Evolutionary conservation across 2,329 filamentous ascomycete genomes (phyloP).

Genomic region (Fusarium oxysporum): DNA sequence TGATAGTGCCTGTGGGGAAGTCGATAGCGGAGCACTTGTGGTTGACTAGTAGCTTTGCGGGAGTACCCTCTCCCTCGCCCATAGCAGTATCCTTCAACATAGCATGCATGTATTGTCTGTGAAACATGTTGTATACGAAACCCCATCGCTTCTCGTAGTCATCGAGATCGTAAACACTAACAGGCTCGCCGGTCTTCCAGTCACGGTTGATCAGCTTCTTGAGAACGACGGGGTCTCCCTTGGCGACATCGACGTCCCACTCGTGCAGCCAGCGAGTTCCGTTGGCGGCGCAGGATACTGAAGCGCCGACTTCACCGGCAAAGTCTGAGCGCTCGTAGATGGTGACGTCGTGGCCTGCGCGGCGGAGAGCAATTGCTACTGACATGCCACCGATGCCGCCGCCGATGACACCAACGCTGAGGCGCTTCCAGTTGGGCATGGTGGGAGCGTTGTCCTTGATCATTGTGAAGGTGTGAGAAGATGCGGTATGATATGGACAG

Average conservation of each 20-base stretch:
- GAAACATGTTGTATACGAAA: constrained; percentile 76
- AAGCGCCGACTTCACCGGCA: constrained; percentile 75
- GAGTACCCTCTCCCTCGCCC: constrained; percentile 64
- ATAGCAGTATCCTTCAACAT: constrained; percentile 73
- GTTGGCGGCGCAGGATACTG: constrained; percentile 76
- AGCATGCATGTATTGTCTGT: constrained; percentile 74
- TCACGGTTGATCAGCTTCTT: constrained; percentile 75
- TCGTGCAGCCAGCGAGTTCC: constrained; percentile 76
- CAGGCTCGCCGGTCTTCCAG: constrained; percentile 75
- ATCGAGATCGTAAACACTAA: constrained; percentile 71
- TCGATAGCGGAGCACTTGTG: constrained; percentile 67
- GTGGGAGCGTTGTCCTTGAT: constrained; percentile 27
- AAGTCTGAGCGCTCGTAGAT: constrained; percentile 76
- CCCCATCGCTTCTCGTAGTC: constrained; percentile 76
- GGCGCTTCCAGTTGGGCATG: constrained; percentile 55
- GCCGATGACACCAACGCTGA: constrained; percentile 59
- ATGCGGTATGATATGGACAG: neutral
- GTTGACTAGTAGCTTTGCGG: constrained; percentile 67
- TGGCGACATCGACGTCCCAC: constrained; percentile 73
- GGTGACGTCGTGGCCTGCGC: constrained; percentile 62
- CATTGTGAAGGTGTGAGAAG: constrained; percentile 2
- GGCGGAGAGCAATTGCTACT: constrained; percentile 59
- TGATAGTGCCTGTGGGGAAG: constrained; percentile 59
- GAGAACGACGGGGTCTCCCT: constrained; percentile 74
- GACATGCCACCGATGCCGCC: constrained; percentile 63